A percentile compares a stretch with the other conserved stretches of the same genome.
Evolutionary conservation across 169 alveolate species (phyloP).

Genomic region (Plasmodium relictum): DNA sequence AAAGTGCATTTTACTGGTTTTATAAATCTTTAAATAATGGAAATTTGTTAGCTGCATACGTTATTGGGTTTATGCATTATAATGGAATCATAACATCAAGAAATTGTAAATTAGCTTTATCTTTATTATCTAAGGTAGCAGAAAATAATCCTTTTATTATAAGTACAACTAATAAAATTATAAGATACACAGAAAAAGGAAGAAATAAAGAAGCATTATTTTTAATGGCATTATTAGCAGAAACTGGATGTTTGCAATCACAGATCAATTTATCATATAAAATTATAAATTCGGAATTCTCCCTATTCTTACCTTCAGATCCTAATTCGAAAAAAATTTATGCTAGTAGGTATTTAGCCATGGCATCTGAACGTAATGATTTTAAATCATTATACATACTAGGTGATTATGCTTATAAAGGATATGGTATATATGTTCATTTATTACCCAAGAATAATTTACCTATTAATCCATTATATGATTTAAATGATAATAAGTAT

Average conservation of each 20-base stretch:
- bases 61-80: constrained; percentile 60
- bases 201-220: constrained; percentile 62
- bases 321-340: constrained; percentile 45
- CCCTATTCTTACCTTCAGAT: constrained; percentile 60
- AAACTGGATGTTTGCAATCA: constrained; percentile 65
- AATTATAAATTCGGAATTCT: constrained; percentile 5
- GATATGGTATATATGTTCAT: constrained; percentile 43
- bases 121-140: constrained; percentile 59
- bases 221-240: constrained; percentile 68
- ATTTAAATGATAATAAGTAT: not conserved
- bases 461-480: constrained; percentile 18
- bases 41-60: constrained; percentile 55
- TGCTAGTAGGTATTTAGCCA: constrained; percentile 69
- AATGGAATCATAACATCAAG: constrained; percentile 53
- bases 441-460: constrained; percentile 23
- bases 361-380: constrained; percentile 66
- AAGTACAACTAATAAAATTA: constrained; percentile 59
- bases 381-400: constrained; percentile 46
- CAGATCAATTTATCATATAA: constrained; percentile 41
- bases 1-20: constrained; percentile 66
- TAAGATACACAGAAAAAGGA: constrained; percentile 66
- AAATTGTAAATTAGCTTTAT: constrained; percentile 64
- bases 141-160: constrained; percentile 46
- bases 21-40: constrained; percentile 68
- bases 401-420: constrained; percentile 68